Evolutionary conservation across 306 rosid species (phyloP).

Genomic region (Quillaja saponaria): DNA sequence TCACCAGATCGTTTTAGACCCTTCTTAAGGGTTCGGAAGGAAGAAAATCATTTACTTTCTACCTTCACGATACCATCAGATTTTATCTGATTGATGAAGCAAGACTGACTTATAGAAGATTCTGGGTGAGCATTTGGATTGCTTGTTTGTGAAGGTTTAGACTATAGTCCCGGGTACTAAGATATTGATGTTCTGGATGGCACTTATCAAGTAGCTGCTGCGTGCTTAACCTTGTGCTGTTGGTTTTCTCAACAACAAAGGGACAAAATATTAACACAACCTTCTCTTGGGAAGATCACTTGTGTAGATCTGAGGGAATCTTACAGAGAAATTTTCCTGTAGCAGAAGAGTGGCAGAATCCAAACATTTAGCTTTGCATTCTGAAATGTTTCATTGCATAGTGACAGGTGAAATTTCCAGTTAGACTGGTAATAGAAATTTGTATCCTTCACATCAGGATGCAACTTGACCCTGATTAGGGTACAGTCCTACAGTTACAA

Average conservation of each 20-base stretch:
- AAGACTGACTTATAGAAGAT: constrained; percentile 4
- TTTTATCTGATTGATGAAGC: constrained; percentile 7
- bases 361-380: not conserved
- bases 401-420: constrained; percentile 3
- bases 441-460: constrained; percentile 9
- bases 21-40: no score
- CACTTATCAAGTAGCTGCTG: no score
- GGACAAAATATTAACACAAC: not conserved
- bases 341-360: constrained; percentile 9
- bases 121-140: constrained; percentile 8
- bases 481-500: not conserved
- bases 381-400: constrained; percentile 16
- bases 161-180: not conserved
- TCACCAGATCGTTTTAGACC: not conserved
- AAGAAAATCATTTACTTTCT: no score
- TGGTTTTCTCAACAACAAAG: no score
- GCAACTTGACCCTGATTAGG: not conserved
- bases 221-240: no score
- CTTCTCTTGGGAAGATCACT: not conserved
- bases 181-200: no score
- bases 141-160: not conserved
- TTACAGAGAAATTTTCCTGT: no score
- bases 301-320: not conserved
- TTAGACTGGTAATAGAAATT: constrained; percentile 3
- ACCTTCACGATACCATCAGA: not conserved